Conservation (phyloP, 2,329 filamentous ascomycete genomes). For the Cercospora janseana region DNA sequence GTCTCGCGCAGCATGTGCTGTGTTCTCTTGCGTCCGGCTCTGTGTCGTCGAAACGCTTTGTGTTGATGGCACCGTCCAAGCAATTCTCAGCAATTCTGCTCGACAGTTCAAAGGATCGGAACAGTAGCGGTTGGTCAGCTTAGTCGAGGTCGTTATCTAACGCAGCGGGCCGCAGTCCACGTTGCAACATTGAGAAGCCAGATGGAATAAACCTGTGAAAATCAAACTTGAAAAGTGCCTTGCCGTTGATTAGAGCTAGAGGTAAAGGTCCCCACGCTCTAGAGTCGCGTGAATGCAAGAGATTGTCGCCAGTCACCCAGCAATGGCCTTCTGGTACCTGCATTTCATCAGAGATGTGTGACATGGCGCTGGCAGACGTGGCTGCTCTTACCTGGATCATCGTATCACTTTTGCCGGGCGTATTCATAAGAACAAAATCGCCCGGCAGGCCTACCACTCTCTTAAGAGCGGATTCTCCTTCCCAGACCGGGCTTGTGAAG, state of each 20-base stretch:
- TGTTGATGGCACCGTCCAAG: too few relatives aligned
- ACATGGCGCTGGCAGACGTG: background rate
- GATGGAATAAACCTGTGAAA: constrained; percentile 15
- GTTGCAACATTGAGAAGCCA: constrained; percentile 14
- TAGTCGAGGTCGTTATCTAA: constrained; percentile 21
- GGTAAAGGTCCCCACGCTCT: constrained; percentile 83
- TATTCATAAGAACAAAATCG: constrained; percentile 69
- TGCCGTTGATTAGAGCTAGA: constrained; percentile 78
- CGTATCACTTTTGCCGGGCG: constrained; percentile 47
- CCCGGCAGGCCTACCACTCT: constrained; percentile 61
- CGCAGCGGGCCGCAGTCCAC: constrained; percentile 20
- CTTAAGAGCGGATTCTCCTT: constrained; percentile 63
- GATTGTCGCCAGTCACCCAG: constrained; percentile 86
- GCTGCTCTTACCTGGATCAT: constrained; percentile 64
- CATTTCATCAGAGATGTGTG: constrained; percentile 10
- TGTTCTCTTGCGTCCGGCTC: too few relatives aligned
- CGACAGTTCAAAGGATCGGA: too few relatives aligned
- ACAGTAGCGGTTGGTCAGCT: too few relatives aligned
- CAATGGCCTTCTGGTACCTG: constrained; percentile 90
- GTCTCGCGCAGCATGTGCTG: too few relatives aligned
- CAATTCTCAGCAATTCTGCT: too few relatives aligned
- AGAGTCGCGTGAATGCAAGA: constrained; percentile 80
- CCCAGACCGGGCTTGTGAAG: constrained; percentile 69
- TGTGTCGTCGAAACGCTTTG: too few relatives aligned
- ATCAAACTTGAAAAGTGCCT: constrained; percentile 58